A percentile compares a stretch with the other conserved stretches of the same genome.
phyloP scores from a whole-genome alignment of 768 basidiomycete species.

The Tricholoma matsutake region DNA sequence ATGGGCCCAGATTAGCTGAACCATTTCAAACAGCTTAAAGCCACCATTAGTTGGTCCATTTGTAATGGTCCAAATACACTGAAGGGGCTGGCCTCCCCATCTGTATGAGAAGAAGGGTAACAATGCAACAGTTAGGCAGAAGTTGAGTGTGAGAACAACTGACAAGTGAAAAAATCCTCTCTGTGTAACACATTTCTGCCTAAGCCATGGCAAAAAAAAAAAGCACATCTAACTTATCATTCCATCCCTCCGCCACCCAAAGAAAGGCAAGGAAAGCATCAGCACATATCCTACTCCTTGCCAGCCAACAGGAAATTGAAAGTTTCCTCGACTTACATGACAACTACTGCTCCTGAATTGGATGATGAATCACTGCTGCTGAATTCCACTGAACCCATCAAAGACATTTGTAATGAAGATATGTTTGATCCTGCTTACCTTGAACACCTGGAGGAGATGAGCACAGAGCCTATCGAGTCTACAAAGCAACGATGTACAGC shows the following conservation, averaged over 20 bases:
- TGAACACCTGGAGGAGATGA: conserved; percentile 1
- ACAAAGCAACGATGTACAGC: not conserved
- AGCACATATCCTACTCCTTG: too few species aligned
- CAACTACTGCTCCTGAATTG: too few species aligned
- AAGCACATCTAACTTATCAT: conserved; percentile 3
- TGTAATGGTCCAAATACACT: too few species aligned
- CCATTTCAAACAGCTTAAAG: too few species aligned
- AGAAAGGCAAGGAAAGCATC: not conserved
- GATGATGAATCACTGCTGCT: not conserved
- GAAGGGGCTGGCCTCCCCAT: too few species aligned
- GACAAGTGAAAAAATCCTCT: too few species aligned
- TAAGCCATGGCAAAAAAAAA: conserved; percentile 1
- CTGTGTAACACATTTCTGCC: too few species aligned
- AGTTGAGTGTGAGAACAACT: not conserved
- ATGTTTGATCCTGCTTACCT: conserved; percentile 6
- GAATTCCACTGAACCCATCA: not conserved
- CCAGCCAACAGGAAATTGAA: too few species aligned
- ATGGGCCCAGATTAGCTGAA: too few species aligned
- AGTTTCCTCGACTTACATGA: too few species aligned
- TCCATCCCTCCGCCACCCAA: not conserved
- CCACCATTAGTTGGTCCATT: too few species aligned
- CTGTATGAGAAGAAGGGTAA: too few species aligned
- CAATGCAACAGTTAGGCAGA: not conserved
- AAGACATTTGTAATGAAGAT: not conserved
- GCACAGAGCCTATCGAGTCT: not conserved